Conservation (phyloP, 75 land plant genomes). For the Pinus tabuliformis region DNA sequence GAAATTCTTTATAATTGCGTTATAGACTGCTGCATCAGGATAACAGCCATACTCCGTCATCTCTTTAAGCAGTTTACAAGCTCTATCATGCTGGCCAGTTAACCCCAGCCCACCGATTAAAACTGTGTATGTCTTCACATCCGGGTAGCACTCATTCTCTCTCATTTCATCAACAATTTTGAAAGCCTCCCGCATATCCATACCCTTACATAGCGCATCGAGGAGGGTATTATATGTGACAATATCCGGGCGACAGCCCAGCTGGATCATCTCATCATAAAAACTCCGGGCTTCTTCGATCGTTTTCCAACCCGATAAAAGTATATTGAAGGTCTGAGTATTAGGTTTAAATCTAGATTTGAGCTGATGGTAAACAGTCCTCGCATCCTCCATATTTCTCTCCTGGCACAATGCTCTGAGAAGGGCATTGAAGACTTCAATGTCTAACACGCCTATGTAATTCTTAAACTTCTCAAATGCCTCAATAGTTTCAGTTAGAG, state of each 20-base stretch:
- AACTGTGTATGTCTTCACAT: constrained; percentile 52
- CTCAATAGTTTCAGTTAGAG: constrained; percentile 45
- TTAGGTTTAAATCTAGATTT: constrained; percentile 41
- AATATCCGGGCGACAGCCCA: constrained; percentile 51
- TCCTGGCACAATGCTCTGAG: constrained; percentile 54
- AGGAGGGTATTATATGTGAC: constrained; percentile 60
- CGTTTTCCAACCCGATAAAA: constrained; percentile 63
- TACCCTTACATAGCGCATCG: constrained; percentile 55
- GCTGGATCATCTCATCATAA: constrained; percentile 56
- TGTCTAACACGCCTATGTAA: constrained; percentile 23
- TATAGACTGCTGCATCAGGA: constrained; percentile 58
- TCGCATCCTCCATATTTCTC: constrained; percentile 55
- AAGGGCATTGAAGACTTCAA: constrained; percentile 40
- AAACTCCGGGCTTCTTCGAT: constrained; percentile 56
- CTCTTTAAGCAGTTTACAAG: constrained; percentile 41
- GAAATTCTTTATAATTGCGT: constrained; percentile 53
- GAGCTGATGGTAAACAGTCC: constrained; percentile 54
- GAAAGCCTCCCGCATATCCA: constrained; percentile 38
- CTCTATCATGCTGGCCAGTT: constrained; percentile 59
- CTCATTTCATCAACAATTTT: constrained; percentile 41
- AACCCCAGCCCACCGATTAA: constrained; percentile 55
- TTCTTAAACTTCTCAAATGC: constrained; percentile 37
- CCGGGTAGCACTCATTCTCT: constrained; percentile 34
- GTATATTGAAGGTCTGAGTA: constrained; percentile 52
- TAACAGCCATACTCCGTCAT: constrained; percentile 53